These are phyloP conservation scores for Panellus pusillus DNA, from an alignment of 768 basidiomycete genomes.

Conservation along the genomic window DNA sequence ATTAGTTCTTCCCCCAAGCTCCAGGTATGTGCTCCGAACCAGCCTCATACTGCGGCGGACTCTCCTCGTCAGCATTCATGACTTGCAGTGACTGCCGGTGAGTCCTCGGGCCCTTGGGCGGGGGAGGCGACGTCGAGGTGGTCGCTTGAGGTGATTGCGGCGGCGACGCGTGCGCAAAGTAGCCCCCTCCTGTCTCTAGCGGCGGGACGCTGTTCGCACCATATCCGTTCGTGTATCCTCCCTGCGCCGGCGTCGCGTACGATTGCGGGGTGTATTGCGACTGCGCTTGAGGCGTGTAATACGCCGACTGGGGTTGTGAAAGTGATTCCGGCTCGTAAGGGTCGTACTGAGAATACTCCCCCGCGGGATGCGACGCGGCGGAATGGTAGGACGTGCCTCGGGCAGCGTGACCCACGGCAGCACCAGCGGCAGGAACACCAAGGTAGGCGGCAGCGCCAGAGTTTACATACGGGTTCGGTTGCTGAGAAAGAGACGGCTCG, in stretches of 20 bases:
- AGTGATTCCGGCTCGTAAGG: constrained; percentile 37
- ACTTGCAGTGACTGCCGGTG: constrained; percentile 19
- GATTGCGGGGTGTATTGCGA: constrained; percentile 47
- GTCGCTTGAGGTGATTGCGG: constrained; percentile 28
- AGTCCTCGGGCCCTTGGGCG: constrained; percentile 20
- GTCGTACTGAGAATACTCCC: constrained; percentile 51
- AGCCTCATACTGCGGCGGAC: constrained; percentile 67
- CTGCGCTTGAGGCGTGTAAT: constrained; percentile 35
- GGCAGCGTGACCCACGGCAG: constrained; percentile 36
- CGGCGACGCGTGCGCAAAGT: constrained; percentile 2
- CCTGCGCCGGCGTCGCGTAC: constrained; percentile 37
- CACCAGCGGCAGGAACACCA: constrained; percentile 25
- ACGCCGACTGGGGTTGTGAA: constrained; percentile 21
- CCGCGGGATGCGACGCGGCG: constrained; percentile 46
- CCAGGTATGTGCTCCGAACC: constrained; percentile 48
- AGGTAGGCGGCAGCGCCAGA: constrained; percentile 36
- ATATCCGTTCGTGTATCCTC: constrained; percentile 40
- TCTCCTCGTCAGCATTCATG: constrained; percentile 41
- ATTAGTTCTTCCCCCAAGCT: constrained; percentile 46
- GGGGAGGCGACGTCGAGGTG: constrained; percentile 13
- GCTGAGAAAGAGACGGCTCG: constrained; percentile 5
- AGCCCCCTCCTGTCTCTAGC: constrained; percentile 19
- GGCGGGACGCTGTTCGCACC: constrained; percentile 46
- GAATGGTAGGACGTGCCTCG: constrained; percentile 59
- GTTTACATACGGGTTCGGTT: constrained; percentile 37